Evolutionary conservation across 495 filamentous ascomycete genomes (phyloP).

Genomic region (Aspergillus nidulans): DNA sequence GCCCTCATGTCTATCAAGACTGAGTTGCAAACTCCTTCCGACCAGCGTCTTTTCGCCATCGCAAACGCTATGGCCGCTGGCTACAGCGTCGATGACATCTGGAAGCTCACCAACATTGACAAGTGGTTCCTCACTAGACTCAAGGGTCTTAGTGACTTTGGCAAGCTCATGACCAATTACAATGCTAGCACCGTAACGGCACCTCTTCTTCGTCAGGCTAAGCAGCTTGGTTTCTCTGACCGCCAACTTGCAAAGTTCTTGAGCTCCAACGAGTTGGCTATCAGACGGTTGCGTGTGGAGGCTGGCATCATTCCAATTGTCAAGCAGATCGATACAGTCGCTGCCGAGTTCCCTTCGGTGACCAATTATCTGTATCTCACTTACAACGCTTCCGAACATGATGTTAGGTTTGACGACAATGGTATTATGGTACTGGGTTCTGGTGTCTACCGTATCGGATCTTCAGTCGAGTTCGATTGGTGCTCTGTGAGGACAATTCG

Average conservation of each 20-base stretch:
- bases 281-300: slow-evolving; percentile 76
- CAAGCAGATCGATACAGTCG: slow-evolving; percentile 98
- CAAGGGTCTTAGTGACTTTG: slow-evolving; percentile 86
- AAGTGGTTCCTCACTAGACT: slow-evolving; percentile 85
- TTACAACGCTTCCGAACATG: slow-evolving; percentile 86
- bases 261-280: slow-evolving; percentile 85
- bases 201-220: slow-evolving; percentile 70
- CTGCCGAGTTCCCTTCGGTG: slow-evolving; percentile 89
- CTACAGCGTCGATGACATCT: slow-evolving; percentile 92
- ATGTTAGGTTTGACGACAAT: slow-evolving; percentile 78
- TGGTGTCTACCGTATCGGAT: slow-evolving; percentile 96
- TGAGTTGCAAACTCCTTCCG: slow-evolving; percentile 94
- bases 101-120: slow-evolving; percentile 91
- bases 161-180: slow-evolving; percentile 67
- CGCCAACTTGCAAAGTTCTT: slow-evolving; percentile 90
- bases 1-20: slow-evolving; percentile 94
- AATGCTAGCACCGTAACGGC: slow-evolving; percentile 63
- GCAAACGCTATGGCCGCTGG: slow-evolving; percentile 95
- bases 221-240: slow-evolving; percentile 92
- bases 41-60: slow-evolving; percentile 95
- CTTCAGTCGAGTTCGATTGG: slow-evolving; percentile 98
- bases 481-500: slow-evolving; percentile 96
- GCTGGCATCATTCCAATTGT: slow-evolving; percentile 82
- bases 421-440: slow-evolving; percentile 96
- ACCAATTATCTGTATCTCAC: slow-evolving; percentile 98